Evolutionary conservation across 1,284 basidiomycete genomes (phyloP).

Genomic region (Anthracocystis panici-leucophaei): DNA sequence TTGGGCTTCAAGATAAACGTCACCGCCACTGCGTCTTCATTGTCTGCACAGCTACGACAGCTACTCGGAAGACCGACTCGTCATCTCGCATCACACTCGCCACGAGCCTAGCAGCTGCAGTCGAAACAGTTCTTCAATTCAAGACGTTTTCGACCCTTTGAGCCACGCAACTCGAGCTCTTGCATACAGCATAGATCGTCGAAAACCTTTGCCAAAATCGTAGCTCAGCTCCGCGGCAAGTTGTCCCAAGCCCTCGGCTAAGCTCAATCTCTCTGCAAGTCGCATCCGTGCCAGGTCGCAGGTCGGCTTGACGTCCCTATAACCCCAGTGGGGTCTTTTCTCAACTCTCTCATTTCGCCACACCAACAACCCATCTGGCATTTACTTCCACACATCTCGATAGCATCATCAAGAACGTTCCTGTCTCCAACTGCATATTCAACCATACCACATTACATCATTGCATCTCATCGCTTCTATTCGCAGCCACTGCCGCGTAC

Average conservation of each 20-base stretch:
- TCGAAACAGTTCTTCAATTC: neutral
- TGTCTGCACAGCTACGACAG: neutral
- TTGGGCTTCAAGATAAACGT: neutral
- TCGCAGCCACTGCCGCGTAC: neutral
- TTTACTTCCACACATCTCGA: neutral
- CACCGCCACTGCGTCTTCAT: neutral
- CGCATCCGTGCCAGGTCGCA: conserved; percentile 14
- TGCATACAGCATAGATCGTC: neutral
- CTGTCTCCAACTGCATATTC: neutral
- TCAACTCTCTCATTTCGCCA: neutral
- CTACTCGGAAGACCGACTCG: neutral
- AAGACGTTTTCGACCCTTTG: neutral
- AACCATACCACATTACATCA: neutral
- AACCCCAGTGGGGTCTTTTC: neutral
- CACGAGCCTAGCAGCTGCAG: neutral
- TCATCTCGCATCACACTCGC: neutral
- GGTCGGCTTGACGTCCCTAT: conserved; percentile 17
- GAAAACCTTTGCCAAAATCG: neutral
- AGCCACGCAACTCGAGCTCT: neutral
- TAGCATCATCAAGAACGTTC: neutral
- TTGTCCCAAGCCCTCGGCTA: neutral
- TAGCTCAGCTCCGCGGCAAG: neutral
- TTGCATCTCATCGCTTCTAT: neutral
- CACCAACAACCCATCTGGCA: neutral
- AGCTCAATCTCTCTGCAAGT: neutral